Base-by-base conservation (phyloP, 2,329 filamentous ascomycete species). In the Alternaria gansuensis region DNA sequence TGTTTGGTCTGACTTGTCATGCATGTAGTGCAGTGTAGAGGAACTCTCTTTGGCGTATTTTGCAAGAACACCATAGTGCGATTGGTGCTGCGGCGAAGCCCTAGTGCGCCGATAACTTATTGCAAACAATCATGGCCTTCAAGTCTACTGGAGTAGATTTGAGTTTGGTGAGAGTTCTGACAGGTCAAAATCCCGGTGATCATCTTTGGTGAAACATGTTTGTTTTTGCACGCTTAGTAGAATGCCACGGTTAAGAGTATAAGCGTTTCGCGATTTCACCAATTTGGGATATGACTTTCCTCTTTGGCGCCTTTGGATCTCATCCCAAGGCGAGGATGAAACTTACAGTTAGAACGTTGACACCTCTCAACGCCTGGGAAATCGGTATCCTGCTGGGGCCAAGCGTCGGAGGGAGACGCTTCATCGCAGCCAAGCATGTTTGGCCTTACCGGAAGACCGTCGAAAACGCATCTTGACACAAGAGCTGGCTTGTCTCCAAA, bases 351-450 rank as follows among this genome's bases (percentile, higher is more conserved):
- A 54, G 57, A 59, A 52, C 58, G 46, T 63, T 57, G 61, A 50
- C 59, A 62, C 59, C 59, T 60, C 45, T 64, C 54, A 51, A 28
- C 31, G 59, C 48, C 45, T 56, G 40, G 17, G 40, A 41, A 57
- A 43, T 49, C 28, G 49, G 26, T 43, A 26, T 51, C 53, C 43
- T 31, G 26, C 54, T 44, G 39, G 50, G 28, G 65, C 65, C 67
- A 69, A 68, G 67, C 50, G 46, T 41, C 26, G 21, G 52, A 45
- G 56, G 60, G 66, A 68, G 66, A 67, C 65, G 53, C 57, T 51
- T 60, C 31, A 54, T 53, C 23, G 67, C 53, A 67, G 66, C 68
- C 68, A 71, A 71, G 68, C 59, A 58, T 41, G 61, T 64, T 67
- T 67, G 45, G 60, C 50, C 37, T 59, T 36, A 17, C 34, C 43